Evolutionary conservation across 768 basidiomycete genomes (phyloP).

Genomic region (Rhodosporidiobolus odoratus): DNA sequence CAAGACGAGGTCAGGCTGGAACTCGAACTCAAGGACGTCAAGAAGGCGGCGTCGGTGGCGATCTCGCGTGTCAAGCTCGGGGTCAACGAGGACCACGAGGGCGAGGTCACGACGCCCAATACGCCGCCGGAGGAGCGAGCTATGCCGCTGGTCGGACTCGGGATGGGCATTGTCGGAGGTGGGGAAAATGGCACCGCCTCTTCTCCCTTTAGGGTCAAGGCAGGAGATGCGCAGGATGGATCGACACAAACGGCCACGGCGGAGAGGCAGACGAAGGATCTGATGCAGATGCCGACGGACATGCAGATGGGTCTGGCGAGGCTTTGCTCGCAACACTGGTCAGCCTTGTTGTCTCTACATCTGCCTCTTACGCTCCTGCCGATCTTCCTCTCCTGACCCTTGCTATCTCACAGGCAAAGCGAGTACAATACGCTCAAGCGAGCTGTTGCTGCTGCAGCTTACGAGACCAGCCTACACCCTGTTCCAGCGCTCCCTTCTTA

Average conservation of each 20-base stretch:
- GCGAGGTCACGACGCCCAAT: neutral
- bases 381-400: neutral
- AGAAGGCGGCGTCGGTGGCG: neutral
- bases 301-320: neutral
- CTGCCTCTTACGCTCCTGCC: neutral
- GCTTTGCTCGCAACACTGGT: constrained; percentile 32
- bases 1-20: neutral
- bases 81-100: neutral
- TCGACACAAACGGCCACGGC: constrained; percentile 25
- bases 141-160: neutral
- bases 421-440: constrained; percentile 36
- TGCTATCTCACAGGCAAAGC: neutral
- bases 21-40: too few species aligned
- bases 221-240: neutral
- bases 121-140: constrained; percentile 12
- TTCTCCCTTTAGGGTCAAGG: neutral
- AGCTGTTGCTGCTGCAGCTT: constrained; percentile 6
- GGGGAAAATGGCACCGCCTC: neutral
- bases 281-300: constrained; percentile 1
- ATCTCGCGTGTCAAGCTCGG: too few species aligned
- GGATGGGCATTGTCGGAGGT: neutral
- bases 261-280: constrained; percentile 10
- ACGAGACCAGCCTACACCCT: neutral
- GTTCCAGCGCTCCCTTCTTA: neutral
- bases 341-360: neutral